Conservation (phyloP, 1,284 basidiomycete genomes). For the Malassezia pachydermatis region DNA sequence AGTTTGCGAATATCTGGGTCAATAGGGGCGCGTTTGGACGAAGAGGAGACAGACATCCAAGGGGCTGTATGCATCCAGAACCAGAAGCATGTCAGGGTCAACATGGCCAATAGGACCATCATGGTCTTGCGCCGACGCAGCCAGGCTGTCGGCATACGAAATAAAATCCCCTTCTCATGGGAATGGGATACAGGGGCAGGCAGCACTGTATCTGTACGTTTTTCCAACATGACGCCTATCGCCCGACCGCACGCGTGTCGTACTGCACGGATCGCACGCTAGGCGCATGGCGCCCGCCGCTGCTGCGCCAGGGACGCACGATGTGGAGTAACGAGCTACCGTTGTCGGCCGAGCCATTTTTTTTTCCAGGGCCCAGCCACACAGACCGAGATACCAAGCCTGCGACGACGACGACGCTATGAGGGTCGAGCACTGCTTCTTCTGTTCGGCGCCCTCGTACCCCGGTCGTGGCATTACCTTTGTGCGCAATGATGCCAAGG, state of each 20-base stretch:
- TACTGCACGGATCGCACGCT: background rate
- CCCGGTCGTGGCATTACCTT: constrained; percentile 62
- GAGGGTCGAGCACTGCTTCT: constrained; percentile 51
- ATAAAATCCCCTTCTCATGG: no score
- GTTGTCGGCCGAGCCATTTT: constrained; percentile 16
- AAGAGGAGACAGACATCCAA: background rate
- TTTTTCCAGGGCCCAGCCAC: background rate
- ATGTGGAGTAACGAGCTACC: no score
- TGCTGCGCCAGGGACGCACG: background rate
- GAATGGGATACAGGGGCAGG: no score
- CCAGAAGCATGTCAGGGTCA: background rate
- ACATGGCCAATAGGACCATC: background rate
- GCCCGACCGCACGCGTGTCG: background rate
- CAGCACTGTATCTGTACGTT: background rate
- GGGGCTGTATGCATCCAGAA: background rate
- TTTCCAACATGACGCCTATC: background rate
- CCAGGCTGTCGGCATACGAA: constrained; percentile 7
- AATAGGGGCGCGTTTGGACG: background rate
- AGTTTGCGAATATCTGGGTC: constrained; percentile 5
- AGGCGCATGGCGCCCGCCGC: background rate
- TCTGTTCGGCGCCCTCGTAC: constrained; percentile 83
- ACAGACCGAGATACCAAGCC: background rate
- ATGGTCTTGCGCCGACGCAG: constrained; percentile 1
- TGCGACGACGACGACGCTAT: constrained; percentile 19
- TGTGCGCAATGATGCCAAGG: constrained; percentile 47